phyloP scores from a whole-genome alignment of 306 rosid genomes.

The Lablab purpureus region DNA sequence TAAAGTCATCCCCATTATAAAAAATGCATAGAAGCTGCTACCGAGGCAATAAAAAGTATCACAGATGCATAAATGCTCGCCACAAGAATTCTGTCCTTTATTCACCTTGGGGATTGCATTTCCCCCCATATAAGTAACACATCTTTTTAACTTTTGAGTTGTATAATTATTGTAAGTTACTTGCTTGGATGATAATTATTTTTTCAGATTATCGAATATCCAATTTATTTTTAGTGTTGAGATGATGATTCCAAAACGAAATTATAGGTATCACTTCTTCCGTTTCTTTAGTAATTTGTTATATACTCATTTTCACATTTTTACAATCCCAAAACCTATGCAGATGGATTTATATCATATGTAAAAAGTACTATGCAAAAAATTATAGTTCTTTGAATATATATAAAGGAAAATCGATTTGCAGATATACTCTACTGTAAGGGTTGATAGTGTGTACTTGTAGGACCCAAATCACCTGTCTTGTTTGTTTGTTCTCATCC shows the following conservation, averaged over 20 bases:
- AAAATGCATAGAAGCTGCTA: constrained; percentile 28
- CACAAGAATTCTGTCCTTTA: constrained; percentile 36
- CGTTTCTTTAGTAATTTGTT: background rate
- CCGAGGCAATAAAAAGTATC: constrained; percentile 35
- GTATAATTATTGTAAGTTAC: constrained; percentile 47
- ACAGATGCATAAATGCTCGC: constrained; percentile 36
- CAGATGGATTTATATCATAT: background rate
- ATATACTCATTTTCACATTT: constrained; percentile 10
- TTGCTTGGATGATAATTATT: constrained; percentile 38
- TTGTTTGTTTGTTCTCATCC: background rate
- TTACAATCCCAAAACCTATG: constrained; percentile 1
- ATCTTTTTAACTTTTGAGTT: constrained; percentile 36
- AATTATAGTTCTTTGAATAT: background rate
- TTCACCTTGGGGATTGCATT: constrained; percentile 28
- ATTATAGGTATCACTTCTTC: background rate
- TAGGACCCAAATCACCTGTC: background rate
- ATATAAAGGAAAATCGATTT: background rate
- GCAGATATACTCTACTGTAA: background rate
- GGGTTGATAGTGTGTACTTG: background rate
- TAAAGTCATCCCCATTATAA: constrained; percentile 5
- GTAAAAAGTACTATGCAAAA: background rate
- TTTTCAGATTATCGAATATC: constrained; percentile 25
- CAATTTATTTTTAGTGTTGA: constrained; percentile 52
- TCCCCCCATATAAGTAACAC: constrained; percentile 38
- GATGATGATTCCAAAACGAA: constrained; percentile 31